Percentiles rank a stretch among this genome's conserved stretches.
Evolutionary conservation across 2,329 filamentous ascomycete genomes (phyloP).

Genomic region (Aspergillus puulaauensis): DNA sequence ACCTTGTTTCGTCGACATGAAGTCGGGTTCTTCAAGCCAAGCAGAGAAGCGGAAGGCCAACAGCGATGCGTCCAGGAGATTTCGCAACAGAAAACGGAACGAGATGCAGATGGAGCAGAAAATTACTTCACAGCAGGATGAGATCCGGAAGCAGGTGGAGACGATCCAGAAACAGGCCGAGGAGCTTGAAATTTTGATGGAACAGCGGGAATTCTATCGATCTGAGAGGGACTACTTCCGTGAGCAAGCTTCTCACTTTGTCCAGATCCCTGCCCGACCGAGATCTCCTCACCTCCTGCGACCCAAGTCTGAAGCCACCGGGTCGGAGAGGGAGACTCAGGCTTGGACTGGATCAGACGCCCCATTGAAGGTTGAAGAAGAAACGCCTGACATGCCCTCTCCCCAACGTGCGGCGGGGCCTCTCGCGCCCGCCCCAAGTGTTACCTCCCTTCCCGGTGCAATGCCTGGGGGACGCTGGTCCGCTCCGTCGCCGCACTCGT

Average conservation of each 20-base stretch:
- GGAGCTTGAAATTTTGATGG: slow-evolving; percentile 32
- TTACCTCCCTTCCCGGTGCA: background rate
- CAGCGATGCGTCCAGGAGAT: slow-evolving; percentile 42
- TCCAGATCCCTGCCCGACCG: slow-evolving; percentile 31
- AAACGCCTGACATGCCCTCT: background rate
- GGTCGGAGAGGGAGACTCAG: slow-evolving; percentile 13
- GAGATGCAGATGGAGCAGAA: slow-evolving; percentile 41
- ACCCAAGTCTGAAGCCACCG: slow-evolving; percentile 7
- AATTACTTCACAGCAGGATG: slow-evolving; percentile 36
- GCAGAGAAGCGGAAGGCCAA: slow-evolving; percentile 45
- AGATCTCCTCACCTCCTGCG: slow-evolving; percentile 27
- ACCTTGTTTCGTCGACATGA: slow-evolving; percentile 39
- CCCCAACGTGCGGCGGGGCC: slow-evolving; percentile 2
- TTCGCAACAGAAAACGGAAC: slow-evolving; percentile 43
- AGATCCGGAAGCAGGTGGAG: slow-evolving; percentile 33
- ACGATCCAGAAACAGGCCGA: slow-evolving; percentile 32
- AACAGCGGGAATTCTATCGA: slow-evolving; percentile 41
- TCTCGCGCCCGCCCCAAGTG: background rate
- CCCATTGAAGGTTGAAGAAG: slow-evolving; percentile 8
- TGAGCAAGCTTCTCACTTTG: slow-evolving; percentile 29
- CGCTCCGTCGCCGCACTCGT: slow-evolving; percentile 12
- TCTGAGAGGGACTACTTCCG: slow-evolving; percentile 42
- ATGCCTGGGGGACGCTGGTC: slow-evolving; percentile 17
- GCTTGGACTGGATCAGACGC: slow-evolving; percentile 14
- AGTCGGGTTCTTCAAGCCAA: slow-evolving; percentile 42